phyloP scores from a whole-genome alignment of 306 rosid species.

The Trifolium repens region DNA sequence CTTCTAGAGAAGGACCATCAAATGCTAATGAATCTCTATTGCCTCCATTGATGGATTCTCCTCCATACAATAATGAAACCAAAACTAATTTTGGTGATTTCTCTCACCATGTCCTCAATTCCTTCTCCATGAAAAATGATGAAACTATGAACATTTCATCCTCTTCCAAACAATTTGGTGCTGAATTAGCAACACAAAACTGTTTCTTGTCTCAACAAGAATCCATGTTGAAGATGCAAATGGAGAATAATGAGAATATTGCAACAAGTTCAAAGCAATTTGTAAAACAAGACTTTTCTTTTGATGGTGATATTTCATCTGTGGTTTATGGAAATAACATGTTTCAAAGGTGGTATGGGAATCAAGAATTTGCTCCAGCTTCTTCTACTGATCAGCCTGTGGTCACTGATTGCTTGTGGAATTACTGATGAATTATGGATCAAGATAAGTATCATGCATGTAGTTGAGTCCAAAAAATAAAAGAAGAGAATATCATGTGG shows the following conservation, averaged over 20 bases:
- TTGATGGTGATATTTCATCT: slow-evolving; percentile 50
- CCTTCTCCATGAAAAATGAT: slow-evolving; percentile 58
- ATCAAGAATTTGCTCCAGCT: slow-evolving; percentile 49
- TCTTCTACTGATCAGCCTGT: slow-evolving; percentile 48
- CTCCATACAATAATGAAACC: slow-evolving; percentile 46
- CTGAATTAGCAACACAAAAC: slow-evolving; percentile 13
- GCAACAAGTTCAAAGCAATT: slow-evolving; percentile 30
- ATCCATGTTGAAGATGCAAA: slow-evolving; percentile 36
- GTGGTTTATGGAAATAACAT: slow-evolving; percentile 43
- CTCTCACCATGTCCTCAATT: slow-evolving; percentile 55
- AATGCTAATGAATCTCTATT: slow-evolving; percentile 5
- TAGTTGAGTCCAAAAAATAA: no score
- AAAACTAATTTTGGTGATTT: slow-evolving; percentile 39
- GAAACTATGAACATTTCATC: slow-evolving; percentile 21
- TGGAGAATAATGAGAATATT: slow-evolving; percentile 37
- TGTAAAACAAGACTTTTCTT: slow-evolving; percentile 36
- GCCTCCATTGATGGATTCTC: slow-evolving; percentile 68
- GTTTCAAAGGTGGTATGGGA: slow-evolving; percentile 38
- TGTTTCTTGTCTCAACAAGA: slow-evolving; percentile 45
- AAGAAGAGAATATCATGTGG: neutral
- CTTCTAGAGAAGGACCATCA: slow-evolving; percentile 38
- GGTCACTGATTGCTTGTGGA: slow-evolving; percentile 58
- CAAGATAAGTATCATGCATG: no score
- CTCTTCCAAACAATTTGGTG: slow-evolving; percentile 3
- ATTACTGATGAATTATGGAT: slow-evolving; percentile 43